Evolutionary conservation across 257 asterid genomes (phyloP), one percentile per base, ranked within the genome.

Genomic region (Anisodus acutangulus): DNA sequence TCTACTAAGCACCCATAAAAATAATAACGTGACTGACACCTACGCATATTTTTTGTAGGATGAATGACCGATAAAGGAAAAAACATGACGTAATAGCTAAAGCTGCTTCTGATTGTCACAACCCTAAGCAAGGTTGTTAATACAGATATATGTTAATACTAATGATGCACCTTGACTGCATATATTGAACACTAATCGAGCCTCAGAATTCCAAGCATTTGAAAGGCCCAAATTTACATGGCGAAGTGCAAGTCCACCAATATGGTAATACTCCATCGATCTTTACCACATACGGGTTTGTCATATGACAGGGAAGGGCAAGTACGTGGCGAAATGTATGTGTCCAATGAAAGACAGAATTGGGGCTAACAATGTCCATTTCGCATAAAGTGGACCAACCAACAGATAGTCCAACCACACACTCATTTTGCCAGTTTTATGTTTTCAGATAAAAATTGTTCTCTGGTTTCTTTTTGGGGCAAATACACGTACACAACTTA

Each of bases 121-220:
- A 22, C 62, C 62, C 60, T 49, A 22, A 74, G 80, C 64, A 53
- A 76, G 64, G 81, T 76, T 76, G 26, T 53, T 41, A n/a, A 74
- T 53, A 47, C 45, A 12, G 26, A 13, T 47, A 22, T 47, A 76
- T 51, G 26, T 26, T 76, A 76, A 53, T 53, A 53, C 26, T 53
- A 16, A 53, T 76, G 81, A 16, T 7, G 64, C 3, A 13, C 15
- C 41, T 76, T 26, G 81, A 76, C 39, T 51, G 26, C 26, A 47
- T 26, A 76, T 22, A 47, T 49, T 47, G 43, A 49, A 74, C 60
- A 8, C 7, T 26, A 53, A 51, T 51, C 0, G n/a, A 51, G 64
- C 26, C 63, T 12, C 26, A 0, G 64, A 13, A 31, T 0, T 76
- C 15, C 47, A 78, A 78, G 47, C 26, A 78, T 53, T 78, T 8